Evolutionary conservation across 2,329 filamentous ascomycete species (phyloP), one percentile per base, ranked within the genome.

Genomic region (Trichoderma afroharzianum): DNA sequence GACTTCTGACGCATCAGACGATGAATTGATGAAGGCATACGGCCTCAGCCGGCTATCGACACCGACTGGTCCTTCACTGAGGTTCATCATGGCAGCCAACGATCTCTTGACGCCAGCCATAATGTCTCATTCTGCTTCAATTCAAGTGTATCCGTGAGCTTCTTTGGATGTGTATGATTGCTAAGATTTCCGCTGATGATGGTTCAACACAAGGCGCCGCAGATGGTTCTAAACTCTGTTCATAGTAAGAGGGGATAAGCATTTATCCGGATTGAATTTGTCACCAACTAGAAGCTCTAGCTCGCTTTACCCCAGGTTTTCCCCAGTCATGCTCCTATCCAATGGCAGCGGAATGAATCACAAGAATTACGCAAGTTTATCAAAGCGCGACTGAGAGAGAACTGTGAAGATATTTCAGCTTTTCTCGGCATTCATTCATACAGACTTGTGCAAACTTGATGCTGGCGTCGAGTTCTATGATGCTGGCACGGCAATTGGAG

Each of bases 51-150:
- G 57, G n/a, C 55, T 12, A 5, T 53, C 66, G 57, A 61, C 57
- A n/a, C 28, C 3, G 57, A 61, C 36, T 6, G 24, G 39, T 5
- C 26, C 66, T 58, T 62, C 66, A 53, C 28, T 69, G 66, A 18
- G 47, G 50, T 9, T 50, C 66, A 36, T 50, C 57, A 69, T 62
- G 14, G 39, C 6, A 24, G 57, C 57, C 57, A 69, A 61, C 57
- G 66, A 61, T 62, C 66, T 69, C 26, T 69, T 69, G 11, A 69
- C 66, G 26, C 66, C 66, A n/a, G 66, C 66, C 66, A 69, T 69
- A 43, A 69, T 62, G 28, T 39, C 6, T 69, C 66, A 69, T 69
- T 36, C 57, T 50, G 66, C 6, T 32, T 15, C 28, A 24, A 28
- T 28, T 33, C 30, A 26, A 36, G 39, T 6, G 9, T 50, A 15